phyloP scores from a whole-genome alignment of 257 asterid genomes.

The Avicennia marina region DNA sequence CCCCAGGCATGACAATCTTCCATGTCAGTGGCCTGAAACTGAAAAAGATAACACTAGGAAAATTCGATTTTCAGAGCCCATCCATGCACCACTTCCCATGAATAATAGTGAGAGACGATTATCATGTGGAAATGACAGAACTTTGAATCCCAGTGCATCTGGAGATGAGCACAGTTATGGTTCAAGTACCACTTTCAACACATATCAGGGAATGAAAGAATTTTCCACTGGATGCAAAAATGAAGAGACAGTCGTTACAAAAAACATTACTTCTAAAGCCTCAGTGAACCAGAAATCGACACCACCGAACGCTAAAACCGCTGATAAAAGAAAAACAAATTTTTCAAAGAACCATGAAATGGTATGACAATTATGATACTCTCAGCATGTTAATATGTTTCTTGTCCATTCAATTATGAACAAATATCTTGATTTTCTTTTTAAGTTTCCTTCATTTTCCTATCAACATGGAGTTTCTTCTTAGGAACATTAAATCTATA shows the following conservation, averaged over 20 bases:
- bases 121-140: conserved; percentile 65
- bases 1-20: conserved; percentile 63
- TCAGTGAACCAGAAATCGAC: conserved; percentile 35
- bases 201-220: conserved; percentile 30
- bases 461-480: neutral
- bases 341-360: conserved; percentile 49
- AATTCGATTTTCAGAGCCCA: conserved; percentile 58
- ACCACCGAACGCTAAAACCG: conserved; percentile 37
- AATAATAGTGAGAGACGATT: conserved; percentile 41
- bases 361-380: conserved; percentile 37
- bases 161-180: conserved; percentile 57
- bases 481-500: neutral
- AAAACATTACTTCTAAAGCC: conserved; percentile 50
- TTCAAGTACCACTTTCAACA: conserved; percentile 28
- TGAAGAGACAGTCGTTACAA: conserved; percentile 43
- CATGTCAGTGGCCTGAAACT: conserved; percentile 39
- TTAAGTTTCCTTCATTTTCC: neutral
- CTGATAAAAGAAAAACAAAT: conserved; percentile 46
- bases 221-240: conserved; percentile 45
- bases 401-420: neutral
- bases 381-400: neutral
- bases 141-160: conserved; percentile 81
- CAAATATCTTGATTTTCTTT: neutral
- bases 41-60: conserved; percentile 38
- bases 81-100: conserved; percentile 26